Percentiles rank a stretch among this genome's conserved stretches.
Evolutionary conservation across 2,329 filamentous ascomycete species (phyloP).

Genomic region (Bipolaris zeicola): DNA sequence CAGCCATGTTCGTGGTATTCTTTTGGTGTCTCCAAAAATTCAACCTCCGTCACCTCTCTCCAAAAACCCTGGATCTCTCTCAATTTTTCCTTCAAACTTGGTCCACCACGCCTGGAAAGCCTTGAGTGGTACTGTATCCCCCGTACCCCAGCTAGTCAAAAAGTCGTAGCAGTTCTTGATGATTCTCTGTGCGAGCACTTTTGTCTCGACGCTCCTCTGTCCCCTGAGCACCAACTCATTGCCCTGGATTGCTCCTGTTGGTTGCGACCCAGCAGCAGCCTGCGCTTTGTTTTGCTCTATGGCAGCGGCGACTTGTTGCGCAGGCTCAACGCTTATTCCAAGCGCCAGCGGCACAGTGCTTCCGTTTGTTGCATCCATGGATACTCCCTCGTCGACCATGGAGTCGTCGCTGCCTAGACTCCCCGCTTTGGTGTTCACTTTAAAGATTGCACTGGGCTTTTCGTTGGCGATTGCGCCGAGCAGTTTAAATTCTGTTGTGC

Average conservation of each 20-base stretch:
- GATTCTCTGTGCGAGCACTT: slow-evolving; percentile 85
- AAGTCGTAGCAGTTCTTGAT: slow-evolving; percentile 99
- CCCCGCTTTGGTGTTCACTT: slow-evolving; percentile 59
- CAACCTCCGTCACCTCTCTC: slow-evolving; percentile 67
- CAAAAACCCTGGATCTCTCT: slow-evolving; percentile 85
- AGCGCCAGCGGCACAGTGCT: slow-evolving; percentile 61
- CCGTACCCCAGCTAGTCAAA: slow-evolving; percentile 80
- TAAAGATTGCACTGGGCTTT: slow-evolving; percentile 92
- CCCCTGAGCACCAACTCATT: slow-evolving; percentile 46
- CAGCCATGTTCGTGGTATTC: neutral
- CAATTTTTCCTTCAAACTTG: slow-evolving; percentile 89
- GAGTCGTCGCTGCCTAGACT: slow-evolving; percentile 54
- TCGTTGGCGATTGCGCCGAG: slow-evolving; percentile 87
- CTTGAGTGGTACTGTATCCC: slow-evolving; percentile 88
- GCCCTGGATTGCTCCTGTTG: slow-evolving; percentile 29
- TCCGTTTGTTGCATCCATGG: slow-evolving; percentile 17
- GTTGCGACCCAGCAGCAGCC: slow-evolving; percentile 37
- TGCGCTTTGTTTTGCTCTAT: slow-evolving; percentile 64
- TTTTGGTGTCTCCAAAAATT: slow-evolving; percentile 7
- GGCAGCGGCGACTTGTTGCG: slow-evolving; percentile 71
- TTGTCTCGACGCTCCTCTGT: slow-evolving; percentile 63
- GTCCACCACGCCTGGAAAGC: slow-evolving; percentile 98
- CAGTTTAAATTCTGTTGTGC: slow-evolving; percentile 71
- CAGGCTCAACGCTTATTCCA: slow-evolving; percentile 82
- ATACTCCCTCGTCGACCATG: slow-evolving; percentile 51